Evolutionary conservation across 345 rosid genomes (phyloP), one percentile per base, ranked within the genome.

Genomic region (Microthlaspi erraticum): DNA sequence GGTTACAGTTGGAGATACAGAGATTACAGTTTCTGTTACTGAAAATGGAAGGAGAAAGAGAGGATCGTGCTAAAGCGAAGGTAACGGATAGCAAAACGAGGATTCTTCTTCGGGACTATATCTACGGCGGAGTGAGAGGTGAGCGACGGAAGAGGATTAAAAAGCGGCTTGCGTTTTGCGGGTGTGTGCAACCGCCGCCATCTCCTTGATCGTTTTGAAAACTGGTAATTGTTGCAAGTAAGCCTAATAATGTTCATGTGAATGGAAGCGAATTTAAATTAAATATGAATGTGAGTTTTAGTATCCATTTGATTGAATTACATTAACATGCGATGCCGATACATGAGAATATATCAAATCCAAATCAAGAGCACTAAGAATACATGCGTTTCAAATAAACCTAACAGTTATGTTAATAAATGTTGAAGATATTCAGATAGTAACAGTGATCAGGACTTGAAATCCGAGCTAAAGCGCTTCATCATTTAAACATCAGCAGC

Each of bases 1-100:
- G 90, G 69, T 78, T 95, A 78, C 97, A 95, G 77, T 54, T 90
- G 73, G 98, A 95, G 84, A 86, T 92, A 80, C 97, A 90, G 83
- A 92, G 87, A 76, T 51, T 95, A 57, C 98, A 90, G 83, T 83
- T 83, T 75, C 74, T 92, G 46, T 66, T 95, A 42, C 53, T 85
- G 78, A 90, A 88, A 80, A 68, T 88, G 9, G 96, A 94, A 11
- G 93, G 78, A 51, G 87, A 85, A 49, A 84, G 82, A 71, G 86
- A 79, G 75, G 79, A 86, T 70, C 71, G 69, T 64, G 92, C 81
- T 0, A 82, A 70, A 68, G 64, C 85, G 38, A 83, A 77, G 77
- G 54, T 65, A 9, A 13, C 71, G 0, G 92, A 86, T 62, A 62
- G 82, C 32, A 87, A 77, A 74, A 75, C 89, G n/a, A 86, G 90